phyloP scores from a whole-genome alignment of 306 rosid species.

The Hippophae rhamnoides region DNA sequence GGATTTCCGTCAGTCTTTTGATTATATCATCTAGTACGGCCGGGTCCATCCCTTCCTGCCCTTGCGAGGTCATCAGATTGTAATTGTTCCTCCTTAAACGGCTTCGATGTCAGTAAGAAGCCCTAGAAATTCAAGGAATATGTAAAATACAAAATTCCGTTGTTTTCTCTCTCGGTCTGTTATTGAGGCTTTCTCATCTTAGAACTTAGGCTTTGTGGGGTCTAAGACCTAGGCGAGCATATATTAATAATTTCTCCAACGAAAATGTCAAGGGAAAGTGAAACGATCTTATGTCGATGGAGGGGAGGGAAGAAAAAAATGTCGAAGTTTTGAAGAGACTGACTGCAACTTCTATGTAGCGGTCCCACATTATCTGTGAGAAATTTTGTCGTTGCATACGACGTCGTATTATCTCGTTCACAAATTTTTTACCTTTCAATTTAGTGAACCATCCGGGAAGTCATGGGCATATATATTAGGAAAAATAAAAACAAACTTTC shows the following conservation, averaged over 20 bases:
- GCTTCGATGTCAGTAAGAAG: background rate
- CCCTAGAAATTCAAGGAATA: conserved; percentile 2
- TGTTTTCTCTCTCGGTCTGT: background rate
- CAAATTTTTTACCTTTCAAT: too few relatives aligned
- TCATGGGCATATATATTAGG: too few relatives aligned
- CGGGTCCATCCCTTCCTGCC: conserved; percentile 55
- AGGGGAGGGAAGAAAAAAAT: background rate
- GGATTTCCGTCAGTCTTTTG: conserved; percentile 70
- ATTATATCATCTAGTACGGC: conserved; percentile 79
- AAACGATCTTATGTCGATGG: background rate
- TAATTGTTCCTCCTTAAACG: conserved; percentile 10
- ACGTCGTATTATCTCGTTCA: background rate
- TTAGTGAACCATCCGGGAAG: too few relatives aligned
- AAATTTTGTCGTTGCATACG: background rate
- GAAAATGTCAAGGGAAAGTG: background rate
- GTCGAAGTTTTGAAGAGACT: conserved; percentile 13
- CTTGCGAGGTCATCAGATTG: conserved; percentile 47
- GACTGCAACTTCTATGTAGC: conserved; percentile 18
- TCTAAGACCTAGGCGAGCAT: background rate
- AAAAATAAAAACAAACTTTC: too few relatives aligned
- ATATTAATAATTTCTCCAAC: too few relatives aligned
- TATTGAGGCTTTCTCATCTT: conserved; percentile 7
- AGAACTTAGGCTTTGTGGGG: conserved; percentile 9
- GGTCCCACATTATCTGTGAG: background rate
- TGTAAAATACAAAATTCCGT: too few relatives aligned